These are phyloP conservation scores for Coffea eugenioides DNA, from an alignment of 257 asterid genomes.

Conservation along the genomic window DNA sequence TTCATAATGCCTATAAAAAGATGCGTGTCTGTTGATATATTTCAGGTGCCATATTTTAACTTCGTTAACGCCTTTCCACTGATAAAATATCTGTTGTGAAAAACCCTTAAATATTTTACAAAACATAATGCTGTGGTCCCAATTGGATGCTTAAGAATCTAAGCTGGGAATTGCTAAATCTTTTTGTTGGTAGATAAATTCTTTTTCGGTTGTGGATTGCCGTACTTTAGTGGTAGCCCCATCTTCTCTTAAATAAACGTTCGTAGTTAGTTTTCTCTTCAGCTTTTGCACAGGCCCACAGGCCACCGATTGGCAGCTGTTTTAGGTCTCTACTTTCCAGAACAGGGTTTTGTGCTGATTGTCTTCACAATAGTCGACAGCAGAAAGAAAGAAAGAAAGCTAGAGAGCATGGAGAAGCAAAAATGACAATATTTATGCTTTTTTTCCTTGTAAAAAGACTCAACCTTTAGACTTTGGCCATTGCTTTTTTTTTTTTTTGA, in stretches of 20 bases:
- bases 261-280: background rate
- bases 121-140: conserved; percentile 2
- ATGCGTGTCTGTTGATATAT: no score
- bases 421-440: conserved; percentile 19
- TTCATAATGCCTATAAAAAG: no score
- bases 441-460: conserved; percentile 38
- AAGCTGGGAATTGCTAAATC: background rate
- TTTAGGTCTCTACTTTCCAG: conserved; percentile 39
- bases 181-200: background rate
- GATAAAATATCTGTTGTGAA: no score
- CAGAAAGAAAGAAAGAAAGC: conserved; percentile 1
- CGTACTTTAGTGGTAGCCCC: background rate
- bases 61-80: no score
- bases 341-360: conserved; percentile 37
- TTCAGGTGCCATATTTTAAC: no score
- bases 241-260: background rate
- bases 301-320: conserved; percentile 23
- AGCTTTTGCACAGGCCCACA: conserved; percentile 6
- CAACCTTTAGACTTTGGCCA: conserved; percentile 33
- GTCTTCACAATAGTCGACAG: conserved; percentile 50
- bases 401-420: conserved; percentile 43
- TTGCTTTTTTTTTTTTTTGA: conserved; percentile 24
- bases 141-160: conserved; percentile 17
- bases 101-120: no score
- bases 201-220: background rate